Evolutionary conservation across 2,329 filamentous ascomycete species (phyloP).

Genomic region (Ramularia endophylla): DNA sequence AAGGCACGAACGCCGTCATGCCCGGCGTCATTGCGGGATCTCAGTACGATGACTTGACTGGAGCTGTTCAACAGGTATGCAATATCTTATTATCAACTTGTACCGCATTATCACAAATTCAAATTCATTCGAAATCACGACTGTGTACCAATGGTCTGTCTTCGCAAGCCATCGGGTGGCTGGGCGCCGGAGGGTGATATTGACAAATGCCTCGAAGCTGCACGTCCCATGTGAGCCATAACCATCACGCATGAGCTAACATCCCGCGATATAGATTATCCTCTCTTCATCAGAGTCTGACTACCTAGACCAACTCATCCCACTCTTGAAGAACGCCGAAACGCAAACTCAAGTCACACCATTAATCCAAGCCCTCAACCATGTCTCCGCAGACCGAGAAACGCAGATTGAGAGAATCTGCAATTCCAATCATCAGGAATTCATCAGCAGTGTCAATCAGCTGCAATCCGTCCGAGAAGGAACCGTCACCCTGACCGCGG

Average conservation of each 20-base stretch:
- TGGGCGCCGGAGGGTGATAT: no score
- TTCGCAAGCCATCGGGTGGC: neutral
- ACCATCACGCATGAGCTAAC: constrained; percentile 9
- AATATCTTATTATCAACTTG: neutral
- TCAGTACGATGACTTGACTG: constrained; percentile 42
- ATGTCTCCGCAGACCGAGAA: constrained; percentile 82
- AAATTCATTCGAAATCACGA: neutral
- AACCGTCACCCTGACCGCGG: constrained; percentile 78
- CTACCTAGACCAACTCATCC: constrained; percentile 92
- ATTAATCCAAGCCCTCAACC: constrained; percentile 70
- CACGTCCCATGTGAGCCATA: no score
- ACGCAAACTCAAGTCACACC: constrained; percentile 60
- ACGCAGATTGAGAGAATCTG: constrained; percentile 90
- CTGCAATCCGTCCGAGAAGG: constrained; percentile 88
- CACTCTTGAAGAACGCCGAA: constrained; percentile 82
- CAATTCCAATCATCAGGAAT: constrained; percentile 93
- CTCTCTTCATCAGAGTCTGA: constrained; percentile 86
- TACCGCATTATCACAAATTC: constrained; percentile 1
- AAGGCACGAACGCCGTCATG: constrained; percentile 20
- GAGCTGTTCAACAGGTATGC: constrained; percentile 46
- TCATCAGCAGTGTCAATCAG: constrained; percentile 87
- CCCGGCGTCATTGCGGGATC: constrained; percentile 34
- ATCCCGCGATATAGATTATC: constrained; percentile 63
- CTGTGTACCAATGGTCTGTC: neutral
- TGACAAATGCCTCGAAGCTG: no score